phyloP scores from a whole-genome alignment of 345 rosid genomes.

The Conringia planisiliqua region DNA sequence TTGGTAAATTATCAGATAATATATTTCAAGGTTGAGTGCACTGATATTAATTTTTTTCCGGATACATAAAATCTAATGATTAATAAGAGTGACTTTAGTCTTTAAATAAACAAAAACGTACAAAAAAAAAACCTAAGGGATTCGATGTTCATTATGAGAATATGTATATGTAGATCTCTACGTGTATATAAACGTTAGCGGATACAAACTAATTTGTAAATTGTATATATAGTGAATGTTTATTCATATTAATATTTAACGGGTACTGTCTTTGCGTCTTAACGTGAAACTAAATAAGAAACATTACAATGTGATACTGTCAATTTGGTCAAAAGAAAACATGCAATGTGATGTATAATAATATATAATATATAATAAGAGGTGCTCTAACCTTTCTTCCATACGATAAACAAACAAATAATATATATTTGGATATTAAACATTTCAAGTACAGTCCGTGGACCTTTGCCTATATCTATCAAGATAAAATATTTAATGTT shows the following conservation, averaged over 20 bases:
- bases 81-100: too few species aligned
- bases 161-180: neutral
- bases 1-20: too few species aligned
- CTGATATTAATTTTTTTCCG: neutral
- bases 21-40: neutral
- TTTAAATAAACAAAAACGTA: neutral
- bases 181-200: neutral
- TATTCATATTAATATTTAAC: neutral
- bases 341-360: neutral
- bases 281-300: neutral
- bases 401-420: neutral
- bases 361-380: neutral
- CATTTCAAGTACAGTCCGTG: conserved; percentile 31
- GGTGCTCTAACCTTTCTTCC: neutral
- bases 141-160: neutral
- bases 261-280: neutral
- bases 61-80: neutral
- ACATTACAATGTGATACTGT: neutral
- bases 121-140: neutral
- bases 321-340: too few species aligned
- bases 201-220: neutral
- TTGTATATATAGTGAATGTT: neutral
- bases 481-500: conserved; percentile 4
- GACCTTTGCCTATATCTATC: conserved; percentile 13
- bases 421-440: neutral